Conservation (phyloP, 495 filamentous ascomycete species). For the Umbilicaria muhlenbergii region DNA sequence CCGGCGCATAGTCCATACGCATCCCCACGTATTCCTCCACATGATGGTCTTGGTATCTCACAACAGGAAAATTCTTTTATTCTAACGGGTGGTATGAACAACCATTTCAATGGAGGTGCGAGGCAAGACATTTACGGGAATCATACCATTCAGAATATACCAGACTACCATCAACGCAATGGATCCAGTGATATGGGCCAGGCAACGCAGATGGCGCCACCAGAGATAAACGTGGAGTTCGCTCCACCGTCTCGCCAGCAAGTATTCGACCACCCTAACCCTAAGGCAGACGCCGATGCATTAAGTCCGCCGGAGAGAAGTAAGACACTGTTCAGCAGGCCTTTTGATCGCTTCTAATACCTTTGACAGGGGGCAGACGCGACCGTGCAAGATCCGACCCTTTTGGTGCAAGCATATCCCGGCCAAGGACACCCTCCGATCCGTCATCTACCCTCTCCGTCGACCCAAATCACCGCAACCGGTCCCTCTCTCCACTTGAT, state of each 20-base stretch:
- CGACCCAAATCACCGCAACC: constrained; percentile 27
- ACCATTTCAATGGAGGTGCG: constrained; percentile 29
- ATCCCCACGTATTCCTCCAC: constrained; percentile 67
- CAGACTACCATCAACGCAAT: constrained; percentile 17
- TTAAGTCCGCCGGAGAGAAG: constrained; percentile 75
- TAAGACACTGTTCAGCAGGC: constrained; percentile 26
- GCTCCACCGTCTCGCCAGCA: constrained; percentile 67
- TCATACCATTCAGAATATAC: constrained; percentile 38
- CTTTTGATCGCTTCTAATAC: constrained; percentile 15
- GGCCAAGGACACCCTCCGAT: constrained; percentile 10
- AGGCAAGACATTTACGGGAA: constrained; percentile 39
- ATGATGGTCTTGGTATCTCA: constrained; percentile 39
- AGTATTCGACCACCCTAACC: constrained; percentile 55
- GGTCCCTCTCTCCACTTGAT: constrained; percentile 56
- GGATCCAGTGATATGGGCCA: constrained; percentile 44
- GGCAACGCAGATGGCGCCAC: constrained; percentile 61
- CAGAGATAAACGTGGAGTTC: constrained; percentile 85
- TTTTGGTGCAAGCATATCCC: constrained; percentile 20
- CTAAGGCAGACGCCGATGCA: constrained; percentile 50
- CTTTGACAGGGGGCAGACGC: constrained; percentile 39
- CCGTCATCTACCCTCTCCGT: constrained; percentile 19
- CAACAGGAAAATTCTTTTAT: constrained; percentile 35
- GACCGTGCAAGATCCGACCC: constrained; percentile 60
- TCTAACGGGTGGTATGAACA: constrained; percentile 28
- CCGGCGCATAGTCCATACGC: constrained; percentile 74